A percentile compares a stretch with the other conserved stretches of the same genome.
Evolutionary conservation across 2,329 filamentous ascomycete species (phyloP).

Genomic region (Aplosporella prunicola): DNA sequence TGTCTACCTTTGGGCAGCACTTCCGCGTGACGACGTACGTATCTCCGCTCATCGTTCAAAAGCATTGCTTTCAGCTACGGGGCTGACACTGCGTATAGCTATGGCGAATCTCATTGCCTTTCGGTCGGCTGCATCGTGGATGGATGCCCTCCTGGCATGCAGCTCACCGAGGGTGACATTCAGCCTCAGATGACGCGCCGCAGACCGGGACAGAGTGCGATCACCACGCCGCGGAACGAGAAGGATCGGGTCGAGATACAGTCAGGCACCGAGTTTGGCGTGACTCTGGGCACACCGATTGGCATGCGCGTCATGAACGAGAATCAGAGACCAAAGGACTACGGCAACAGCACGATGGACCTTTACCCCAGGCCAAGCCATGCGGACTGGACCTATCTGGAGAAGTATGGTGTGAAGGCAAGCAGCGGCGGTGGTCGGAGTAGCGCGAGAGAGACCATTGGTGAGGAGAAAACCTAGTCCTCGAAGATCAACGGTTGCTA

Average conservation of each 20-base stretch:
- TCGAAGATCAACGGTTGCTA: constrained; percentile 1
- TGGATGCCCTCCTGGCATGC: constrained; percentile 78
- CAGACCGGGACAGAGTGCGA: constrained; percentile 76
- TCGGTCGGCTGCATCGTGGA: constrained; percentile 94
- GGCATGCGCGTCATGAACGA: constrained; percentile 81
- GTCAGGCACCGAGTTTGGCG: constrained; percentile 81
- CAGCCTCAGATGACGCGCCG: constrained; percentile 91
- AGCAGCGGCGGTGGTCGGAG: constrained; percentile 81
- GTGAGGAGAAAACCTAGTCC: constrained; percentile 28
- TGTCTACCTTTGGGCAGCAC: constrained; percentile 81
- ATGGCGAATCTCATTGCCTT: constrained; percentile 82
- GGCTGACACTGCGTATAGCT: constrained; percentile 36
- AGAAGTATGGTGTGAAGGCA: constrained; percentile 94
- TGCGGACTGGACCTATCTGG: constrained; percentile 92
- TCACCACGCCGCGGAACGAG: constrained; percentile 88
- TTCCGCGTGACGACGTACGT: constrained; percentile 76
- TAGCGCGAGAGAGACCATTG: constrained; percentile 91
- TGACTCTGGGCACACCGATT: constrained; percentile 86
- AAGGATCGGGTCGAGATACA: constrained; percentile 88
- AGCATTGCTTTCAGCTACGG: not conserved
- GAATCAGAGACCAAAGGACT: constrained; percentile 88
- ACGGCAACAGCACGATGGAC: constrained; percentile 83
- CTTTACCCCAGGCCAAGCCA: constrained; percentile 83
- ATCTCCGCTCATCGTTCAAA: constrained; percentile 5
- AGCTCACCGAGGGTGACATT: constrained; percentile 76